A percentile compares a stretch with the other conserved stretches of the same genome.
phyloP scores from a whole-genome alignment of 2,329 filamentous ascomycete genomes.

The Elsinoe ampelina region DNA sequence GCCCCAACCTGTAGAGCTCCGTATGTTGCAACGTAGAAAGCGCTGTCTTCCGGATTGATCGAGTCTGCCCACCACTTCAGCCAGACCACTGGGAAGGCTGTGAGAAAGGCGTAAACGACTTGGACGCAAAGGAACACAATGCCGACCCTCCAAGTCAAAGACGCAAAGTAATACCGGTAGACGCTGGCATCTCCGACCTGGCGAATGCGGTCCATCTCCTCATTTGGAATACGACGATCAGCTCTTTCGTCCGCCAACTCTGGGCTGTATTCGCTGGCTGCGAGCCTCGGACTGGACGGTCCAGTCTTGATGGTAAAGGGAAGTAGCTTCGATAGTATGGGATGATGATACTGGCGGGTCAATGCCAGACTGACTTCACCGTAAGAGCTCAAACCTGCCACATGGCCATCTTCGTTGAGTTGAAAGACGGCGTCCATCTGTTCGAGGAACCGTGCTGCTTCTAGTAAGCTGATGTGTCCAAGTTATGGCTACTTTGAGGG shows the following conservation, averaged over 20 bases:
- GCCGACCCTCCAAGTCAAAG: constrained; percentile 18
- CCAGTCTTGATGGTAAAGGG: neutral
- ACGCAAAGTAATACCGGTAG: constrained; percentile 18
- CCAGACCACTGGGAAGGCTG: constrained; percentile 29
- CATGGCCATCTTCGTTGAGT: constrained; percentile 29
- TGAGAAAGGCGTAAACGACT: constrained; percentile 32
- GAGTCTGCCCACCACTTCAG: constrained; percentile 41
- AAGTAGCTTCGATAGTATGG: neutral
- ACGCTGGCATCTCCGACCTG: constrained; percentile 30
- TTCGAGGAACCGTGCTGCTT: neutral
- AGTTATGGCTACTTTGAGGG: too few relatives aligned
- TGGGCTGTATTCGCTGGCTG: neutral
- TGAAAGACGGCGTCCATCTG: constrained; percentile 34
- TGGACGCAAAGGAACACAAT: constrained; percentile 25
- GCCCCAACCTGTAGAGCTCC: constrained; percentile 21
- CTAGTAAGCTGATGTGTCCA: neutral
- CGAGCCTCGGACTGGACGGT: neutral
- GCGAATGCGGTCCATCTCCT: neutral
- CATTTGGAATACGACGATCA: neutral
- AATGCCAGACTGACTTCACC: neutral
- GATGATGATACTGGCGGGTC: neutral
- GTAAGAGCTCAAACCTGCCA: constrained; percentile 23
- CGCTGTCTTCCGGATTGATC: constrained; percentile 28
- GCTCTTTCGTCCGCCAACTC: neutral
- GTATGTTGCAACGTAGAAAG: constrained; percentile 22